Percentiles rank a stretch among this genome's conserved stretches.
Conservation (phyloP, 2,329 filamentous ascomycete genomes). For the Cladosporium phlei region DNA sequence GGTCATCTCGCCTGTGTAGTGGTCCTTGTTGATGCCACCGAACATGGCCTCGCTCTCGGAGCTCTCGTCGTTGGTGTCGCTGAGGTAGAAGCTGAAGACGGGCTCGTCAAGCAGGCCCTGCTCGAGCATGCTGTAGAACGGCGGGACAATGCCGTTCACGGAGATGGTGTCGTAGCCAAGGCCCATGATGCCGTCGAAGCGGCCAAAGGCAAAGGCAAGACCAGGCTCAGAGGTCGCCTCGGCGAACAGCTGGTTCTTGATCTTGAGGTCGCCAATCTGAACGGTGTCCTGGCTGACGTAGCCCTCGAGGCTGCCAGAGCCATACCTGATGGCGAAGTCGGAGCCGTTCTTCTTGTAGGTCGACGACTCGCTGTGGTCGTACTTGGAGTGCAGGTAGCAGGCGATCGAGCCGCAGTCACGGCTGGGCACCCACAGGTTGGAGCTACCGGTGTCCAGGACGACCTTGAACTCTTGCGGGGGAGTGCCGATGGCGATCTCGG, state of each 20-base stretch:
- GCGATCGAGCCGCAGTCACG: slow-evolving; percentile 88
- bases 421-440: slow-evolving; percentile 97
- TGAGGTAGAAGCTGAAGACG: slow-evolving; percentile 95
- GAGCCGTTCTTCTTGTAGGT: slow-evolving; percentile 93
- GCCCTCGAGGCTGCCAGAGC: slow-evolving; percentile 87
- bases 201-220: slow-evolving; percentile 93
- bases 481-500: slow-evolving; percentile 86
- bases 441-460: slow-evolving; percentile 95
- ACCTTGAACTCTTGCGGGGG: slow-evolving; percentile 97
- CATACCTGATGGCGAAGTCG: slow-evolving; percentile 88
- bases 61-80: slow-evolving; percentile 63
- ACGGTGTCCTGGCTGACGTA: slow-evolving; percentile 88
- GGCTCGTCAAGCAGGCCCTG: slow-evolving; percentile 86
- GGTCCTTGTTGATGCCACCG: slow-evolving; percentile 77
- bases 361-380: slow-evolving; percentile 83
- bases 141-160: slow-evolving; percentile 91
- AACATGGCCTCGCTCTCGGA: slow-evolving; percentile 83
- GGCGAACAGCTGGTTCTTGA: slow-evolving; percentile 90
- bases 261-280: slow-evolving; percentile 79
- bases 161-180: slow-evolving; percentile 93
- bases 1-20: slow-evolving; percentile 80
- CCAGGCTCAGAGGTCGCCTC: slow-evolving; percentile 95
- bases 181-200: slow-evolving; percentile 94
- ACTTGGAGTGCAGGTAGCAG: slow-evolving; percentile 95
- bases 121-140: slow-evolving; percentile 93